phyloP scores from a whole-genome alignment of 148 eudicot genomes.

The Pharnaceum exiguum region DNA sequence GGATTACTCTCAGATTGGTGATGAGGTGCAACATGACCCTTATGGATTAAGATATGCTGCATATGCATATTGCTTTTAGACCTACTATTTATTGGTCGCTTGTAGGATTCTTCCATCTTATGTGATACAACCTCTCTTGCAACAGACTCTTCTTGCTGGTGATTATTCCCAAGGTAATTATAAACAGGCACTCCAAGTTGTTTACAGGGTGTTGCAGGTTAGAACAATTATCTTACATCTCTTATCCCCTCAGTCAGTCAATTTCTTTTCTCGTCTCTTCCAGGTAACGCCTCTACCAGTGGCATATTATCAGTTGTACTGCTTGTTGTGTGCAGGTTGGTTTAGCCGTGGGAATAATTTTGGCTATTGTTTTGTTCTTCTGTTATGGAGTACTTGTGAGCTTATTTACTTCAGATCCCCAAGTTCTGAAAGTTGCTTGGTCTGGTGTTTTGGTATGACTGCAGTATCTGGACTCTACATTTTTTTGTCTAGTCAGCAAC shows the following conservation, averaged over 20 bases:
- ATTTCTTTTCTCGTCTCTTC: neutral
- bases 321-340: conserved; percentile 48
- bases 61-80: no score
- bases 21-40: no score
- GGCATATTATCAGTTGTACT: neutral
- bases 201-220: conserved; percentile 80
- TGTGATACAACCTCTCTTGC: neutral
- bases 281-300: neutral
- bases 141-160: conserved; percentile 85
- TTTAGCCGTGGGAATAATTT: conserved; percentile 50
- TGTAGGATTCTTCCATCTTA: neutral
- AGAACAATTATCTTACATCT: neutral
- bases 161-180: conserved; percentile 68
- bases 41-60: no score
- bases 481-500: neutral
- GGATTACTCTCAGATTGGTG: no score
- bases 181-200: conserved; percentile 61
- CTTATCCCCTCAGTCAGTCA: neutral
- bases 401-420: conserved; percentile 62
- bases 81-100: no score
- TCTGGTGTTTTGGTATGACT: conserved; percentile 74
- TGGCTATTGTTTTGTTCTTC: conserved; percentile 60
- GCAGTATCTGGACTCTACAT: neutral
- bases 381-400: conserved; percentile 52
- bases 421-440: conserved; percentile 59